A percentile compares a stretch with the other conserved stretches of the same genome.
These are phyloP conservation scores for Ascochyta viciae-villosae DNA, from an alignment of 2,329 filamentous ascomycete species.

Conservation along the genomic window DNA sequence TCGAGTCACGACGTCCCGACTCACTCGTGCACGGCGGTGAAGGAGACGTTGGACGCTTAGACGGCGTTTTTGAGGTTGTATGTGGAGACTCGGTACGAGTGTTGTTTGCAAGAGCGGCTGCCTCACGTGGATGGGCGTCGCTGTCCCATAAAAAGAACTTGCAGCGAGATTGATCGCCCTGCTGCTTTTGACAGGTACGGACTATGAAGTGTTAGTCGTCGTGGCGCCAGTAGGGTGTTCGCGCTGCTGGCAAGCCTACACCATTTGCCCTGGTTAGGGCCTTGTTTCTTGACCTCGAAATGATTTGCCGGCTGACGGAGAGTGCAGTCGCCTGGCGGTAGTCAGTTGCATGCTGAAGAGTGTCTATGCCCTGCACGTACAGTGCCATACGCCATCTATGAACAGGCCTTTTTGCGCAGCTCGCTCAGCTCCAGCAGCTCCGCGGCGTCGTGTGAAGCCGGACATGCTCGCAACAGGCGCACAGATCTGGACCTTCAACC, in stretches of 20 bases:
- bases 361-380: constrained; percentile 18
- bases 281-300: constrained; percentile 65
- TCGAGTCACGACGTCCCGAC: constrained; percentile 14
- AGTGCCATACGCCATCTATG: constrained; percentile 37
- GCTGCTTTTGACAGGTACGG: constrained; percentile 63
- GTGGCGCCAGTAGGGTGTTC: background rate
- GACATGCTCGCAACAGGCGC: constrained; percentile 29
- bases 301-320: constrained; percentile 61
- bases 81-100: constrained; percentile 48
- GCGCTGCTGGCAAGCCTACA: constrained; percentile 37
- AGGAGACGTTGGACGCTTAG: constrained; percentile 26
- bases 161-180: constrained; percentile 55
- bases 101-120: constrained; percentile 56
- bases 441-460: constrained; percentile 13
- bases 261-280: constrained; percentile 63
- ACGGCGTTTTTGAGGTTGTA: constrained; percentile 20
- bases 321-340: constrained; percentile 59
- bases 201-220: constrained; percentile 42
- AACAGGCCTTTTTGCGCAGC: constrained; percentile 29
- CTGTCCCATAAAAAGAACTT: constrained; percentile 66
- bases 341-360: constrained; percentile 18
- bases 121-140: constrained; percentile 59
- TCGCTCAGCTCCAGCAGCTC: constrained; percentile 16
- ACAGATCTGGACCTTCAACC: background rate
- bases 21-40: constrained; percentile 28